phyloP scores from a whole-genome alignment of 2,329 filamentous ascomycete genomes.

The Xylariales sp. region DNA sequence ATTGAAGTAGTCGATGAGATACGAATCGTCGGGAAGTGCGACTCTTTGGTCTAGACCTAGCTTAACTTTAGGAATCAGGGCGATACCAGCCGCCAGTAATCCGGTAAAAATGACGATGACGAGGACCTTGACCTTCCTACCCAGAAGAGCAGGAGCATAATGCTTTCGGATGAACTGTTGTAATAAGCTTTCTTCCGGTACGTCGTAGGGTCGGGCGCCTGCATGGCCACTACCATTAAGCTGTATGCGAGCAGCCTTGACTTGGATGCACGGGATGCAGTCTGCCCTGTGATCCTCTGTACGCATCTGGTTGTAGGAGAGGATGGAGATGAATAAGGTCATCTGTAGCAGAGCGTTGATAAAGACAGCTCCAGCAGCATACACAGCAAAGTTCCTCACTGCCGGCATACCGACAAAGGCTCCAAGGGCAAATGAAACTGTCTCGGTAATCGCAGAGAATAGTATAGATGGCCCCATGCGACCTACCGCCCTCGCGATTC shows the following conservation, averaged over 20 bases:
- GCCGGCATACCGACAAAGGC: conserved; percentile 97
- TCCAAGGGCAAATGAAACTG: conserved; percentile 85
- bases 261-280: conserved; percentile 83
- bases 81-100: conserved; percentile 78
- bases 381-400: conserved; percentile 93
- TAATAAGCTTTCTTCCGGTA: conserved; percentile 76
- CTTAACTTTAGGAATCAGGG: conserved; percentile 76
- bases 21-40: conserved; percentile 88
- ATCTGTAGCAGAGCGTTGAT: conserved; percentile 97
- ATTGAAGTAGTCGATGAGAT: conserved; percentile 94
- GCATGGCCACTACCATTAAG: conserved; percentile 56
- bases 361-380: conserved; percentile 91
- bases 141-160: conserved; percentile 79
- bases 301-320: conserved; percentile 84
- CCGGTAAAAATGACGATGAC: conserved; percentile 81
- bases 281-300: conserved; percentile 87
- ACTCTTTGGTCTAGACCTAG: conserved; percentile 92
- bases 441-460: conserved; percentile 91
- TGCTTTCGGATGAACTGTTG: conserved; percentile 86
- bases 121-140: conserved; percentile 71
- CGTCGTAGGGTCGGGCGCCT: conserved; percentile 61
- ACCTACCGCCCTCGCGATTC: conserved; percentile 83
- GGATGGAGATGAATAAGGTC: conserved; percentile 91
- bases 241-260: conserved; percentile 68
- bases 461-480: conserved; percentile 96